These are phyloP conservation scores for Corymbia citriodora DNA, from an alignment of 441 rosid genomes.

Conservation along the genomic window DNA sequence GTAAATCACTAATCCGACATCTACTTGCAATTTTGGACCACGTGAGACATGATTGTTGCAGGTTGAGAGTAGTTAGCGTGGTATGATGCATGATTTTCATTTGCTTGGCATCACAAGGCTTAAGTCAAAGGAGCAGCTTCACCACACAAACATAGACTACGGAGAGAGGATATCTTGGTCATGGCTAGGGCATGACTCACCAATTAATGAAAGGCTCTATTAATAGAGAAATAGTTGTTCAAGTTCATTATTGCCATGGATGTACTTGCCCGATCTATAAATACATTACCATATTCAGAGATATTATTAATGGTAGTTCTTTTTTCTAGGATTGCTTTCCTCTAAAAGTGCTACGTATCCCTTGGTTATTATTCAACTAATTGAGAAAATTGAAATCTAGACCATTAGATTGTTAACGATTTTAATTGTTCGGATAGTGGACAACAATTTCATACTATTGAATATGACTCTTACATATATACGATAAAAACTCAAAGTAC, in stretches of 20 bases:
- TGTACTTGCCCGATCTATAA: neutral
- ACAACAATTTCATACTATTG: no score
- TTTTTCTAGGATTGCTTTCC: neutral
- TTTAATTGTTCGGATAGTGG: neutral
- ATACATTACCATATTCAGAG: neutral
- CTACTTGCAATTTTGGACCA: neutral
- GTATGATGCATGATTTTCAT: neutral
- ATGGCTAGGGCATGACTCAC: neutral
- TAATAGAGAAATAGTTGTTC: neutral
- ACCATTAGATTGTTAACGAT: no score
- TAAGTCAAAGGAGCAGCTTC: neutral
- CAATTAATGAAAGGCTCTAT: neutral
- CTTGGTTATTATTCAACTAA: neutral
- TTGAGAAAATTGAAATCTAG: neutral
- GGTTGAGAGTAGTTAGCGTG: neutral
- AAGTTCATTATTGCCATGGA: neutral
- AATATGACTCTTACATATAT: neutral
- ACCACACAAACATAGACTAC: neutral
- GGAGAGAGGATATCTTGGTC: neutral
- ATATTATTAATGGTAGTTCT: neutral
- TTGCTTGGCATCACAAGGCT: neutral
- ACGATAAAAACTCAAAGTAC: neutral
- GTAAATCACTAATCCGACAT: no score
- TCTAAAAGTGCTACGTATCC: neutral
- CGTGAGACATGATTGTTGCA: neutral